Conservation (phyloP, 2,329 filamentous ascomycete species). For the Blastomyces gilchristii region DNA sequence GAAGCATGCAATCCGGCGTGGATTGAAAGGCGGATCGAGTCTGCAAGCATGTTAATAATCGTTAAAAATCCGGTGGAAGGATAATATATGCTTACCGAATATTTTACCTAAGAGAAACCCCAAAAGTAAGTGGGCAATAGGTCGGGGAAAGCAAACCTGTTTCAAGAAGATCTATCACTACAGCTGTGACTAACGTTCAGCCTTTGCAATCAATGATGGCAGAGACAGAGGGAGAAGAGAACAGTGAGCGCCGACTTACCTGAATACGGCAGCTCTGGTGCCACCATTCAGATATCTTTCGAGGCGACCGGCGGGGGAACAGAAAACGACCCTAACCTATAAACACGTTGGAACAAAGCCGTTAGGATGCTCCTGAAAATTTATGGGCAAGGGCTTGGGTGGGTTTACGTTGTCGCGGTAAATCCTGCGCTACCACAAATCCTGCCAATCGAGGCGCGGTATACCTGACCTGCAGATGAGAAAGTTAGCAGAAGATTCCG, state of each 20-base stretch:
- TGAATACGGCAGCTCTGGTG: not conserved
- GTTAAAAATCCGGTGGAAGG: not conserved
- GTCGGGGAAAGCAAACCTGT: not conserved
- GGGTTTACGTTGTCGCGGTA: not conserved
- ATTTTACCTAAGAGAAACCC: not conserved
- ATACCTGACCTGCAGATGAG: not conserved
- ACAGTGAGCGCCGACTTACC: not conserved
- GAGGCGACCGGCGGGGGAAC: not conserved
- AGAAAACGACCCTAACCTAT: not conserved
- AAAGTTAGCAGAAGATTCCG: not conserved
- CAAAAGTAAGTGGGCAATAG: not conserved
- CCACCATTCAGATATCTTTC: not conserved
- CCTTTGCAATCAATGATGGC: not conserved
- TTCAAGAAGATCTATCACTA: not conserved
- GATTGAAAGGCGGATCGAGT: not conserved
- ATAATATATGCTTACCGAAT: not conserved
- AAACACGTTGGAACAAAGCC: not conserved
- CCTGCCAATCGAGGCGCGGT: not conserved
- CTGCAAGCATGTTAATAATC: not conserved
- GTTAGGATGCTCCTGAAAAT: not conserved
- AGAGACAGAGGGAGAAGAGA: not conserved
- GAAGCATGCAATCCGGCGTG: not conserved
- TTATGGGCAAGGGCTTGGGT: not conserved
- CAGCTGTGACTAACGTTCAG: not conserved
- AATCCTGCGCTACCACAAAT: not conserved